phyloP scores from a whole-genome alignment of 2,329 filamentous ascomycete genomes.

The Ciborinia camelliae region DNA sequence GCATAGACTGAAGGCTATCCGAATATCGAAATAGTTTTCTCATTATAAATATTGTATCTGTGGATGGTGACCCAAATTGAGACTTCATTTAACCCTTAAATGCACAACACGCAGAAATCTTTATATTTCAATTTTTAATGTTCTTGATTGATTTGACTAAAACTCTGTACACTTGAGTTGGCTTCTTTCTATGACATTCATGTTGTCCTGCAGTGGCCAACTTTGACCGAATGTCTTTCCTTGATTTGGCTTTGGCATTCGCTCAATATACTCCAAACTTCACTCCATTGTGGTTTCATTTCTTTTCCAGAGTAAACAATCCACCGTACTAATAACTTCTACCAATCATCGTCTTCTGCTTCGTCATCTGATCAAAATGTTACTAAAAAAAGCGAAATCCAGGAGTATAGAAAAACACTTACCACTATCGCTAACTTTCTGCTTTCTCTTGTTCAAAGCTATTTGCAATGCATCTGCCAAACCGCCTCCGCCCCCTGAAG shows the following conservation, averaged over 20 bases:
- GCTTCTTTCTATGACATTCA: neutral
- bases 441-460: slow-evolving; percentile 77
- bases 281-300: neutral
- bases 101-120: neutral
- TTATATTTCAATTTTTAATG: neutral
- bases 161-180: slow-evolving; percentile 1
- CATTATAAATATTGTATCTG: neutral
- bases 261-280: slow-evolving; percentile 7
- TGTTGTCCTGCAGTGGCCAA: neutral
- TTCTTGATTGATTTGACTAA: slow-evolving; percentile 8
- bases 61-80: neutral
- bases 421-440: slow-evolving; percentile 95
- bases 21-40: neutral
- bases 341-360: slow-evolving; percentile 74
- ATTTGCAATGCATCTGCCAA: slow-evolving; percentile 81
- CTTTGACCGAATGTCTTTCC: neutral
- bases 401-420: slow-evolving; percentile 45
- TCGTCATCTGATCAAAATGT: slow-evolving; percentile 62
- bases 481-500: slow-evolving; percentile 56
- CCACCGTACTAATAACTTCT: slow-evolving; percentile 23
- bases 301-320: neutral
- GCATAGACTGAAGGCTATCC: neutral
- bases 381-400: slow-evolving; percentile 30
- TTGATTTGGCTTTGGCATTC: neutral
- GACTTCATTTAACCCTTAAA: neutral